Evolutionary conservation across 139 green algal genomes (phyloP), one percentile per base, ranked within the genome.

Genomic region (Chlorella sorokiniana): DNA sequence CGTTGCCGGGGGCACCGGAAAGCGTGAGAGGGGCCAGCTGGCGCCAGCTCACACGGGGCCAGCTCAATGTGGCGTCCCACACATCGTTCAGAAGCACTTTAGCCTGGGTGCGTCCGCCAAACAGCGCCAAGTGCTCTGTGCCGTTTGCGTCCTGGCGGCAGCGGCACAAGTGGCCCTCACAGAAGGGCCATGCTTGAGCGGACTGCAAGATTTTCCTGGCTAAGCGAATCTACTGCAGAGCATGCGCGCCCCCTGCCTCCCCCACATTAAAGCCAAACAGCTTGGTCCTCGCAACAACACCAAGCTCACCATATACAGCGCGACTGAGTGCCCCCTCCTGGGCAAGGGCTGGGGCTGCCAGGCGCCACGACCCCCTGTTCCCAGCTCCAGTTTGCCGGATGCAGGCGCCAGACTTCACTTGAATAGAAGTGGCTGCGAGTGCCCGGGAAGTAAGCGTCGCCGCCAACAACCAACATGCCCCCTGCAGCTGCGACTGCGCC

Each of bases 61-160:
- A 63, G 23, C 7, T 59, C 42, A 76, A 29, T 31, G 44, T 40
- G 16, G 45, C 69, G 27, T 63, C 69, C 69, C 69, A 76, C 7
- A 40, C 69, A 61, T 76, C 69, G 10, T 76, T 76, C 42, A 76
- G 44, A 41, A 76, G 42, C 42, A 63, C 69, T 40, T 76, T 76
- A 22, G 40, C 42, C 41, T 25, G 11, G 29, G 69, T 76, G 10
- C 69, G 29, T 27, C 69, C 69, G 27, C 69, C 69, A 38, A 59
- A 61, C n/a, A 76, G 27, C 29, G 62, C n/a, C 8, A 76, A 41
- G 29, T 37, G 42, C 8, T 62, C 69, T 42, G 62, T 7, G 42
- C 69, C 69, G 16, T 76, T 25, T 31, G 40, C 7, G 11, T 23
- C 69, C 69, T 76, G 69, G 11, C 7, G 23, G 22, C 2, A 10